Base-by-base conservation (phyloP, 768 basidiomycete species). In the Tricholoma matsutake region DNA sequence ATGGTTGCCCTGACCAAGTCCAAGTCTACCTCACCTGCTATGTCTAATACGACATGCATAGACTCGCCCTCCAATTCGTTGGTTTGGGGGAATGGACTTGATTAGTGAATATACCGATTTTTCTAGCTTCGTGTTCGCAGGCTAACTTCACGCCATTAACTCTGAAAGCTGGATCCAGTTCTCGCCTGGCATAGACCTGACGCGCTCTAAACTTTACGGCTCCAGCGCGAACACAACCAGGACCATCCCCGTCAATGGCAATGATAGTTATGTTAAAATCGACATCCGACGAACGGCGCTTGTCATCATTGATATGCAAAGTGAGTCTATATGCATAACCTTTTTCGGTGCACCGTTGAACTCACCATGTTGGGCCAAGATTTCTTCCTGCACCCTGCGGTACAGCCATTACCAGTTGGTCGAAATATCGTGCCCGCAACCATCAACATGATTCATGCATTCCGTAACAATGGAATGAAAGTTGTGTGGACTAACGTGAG, bases 231-330 rank as follows among this genome's bases (percentile, higher is more conserved):
- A 66, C 63, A 22, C 64, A 64, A 28, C 53, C 54, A 52, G 37
- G 32, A 13, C 16, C 39, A 57, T 54, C 37, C 34, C 74, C 62
- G 60, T 39, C 39, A 39, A 39, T 6, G 39, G 39, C 2, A 6
- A 83, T 66, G 56, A 74, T 66, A 49, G 72, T 71, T 53, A 73
- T n/a, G 71, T 87, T 51, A 76, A 86, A 53, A 72, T 87, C 22
- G 76, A 83, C 64, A 78, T 76, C 35, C 71, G 78, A 31, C 71
- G 75, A 54, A 81, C 79, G 14, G 87, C 86, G 9, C 70, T 84
- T 57, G 81, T 88, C 20, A 77, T 89, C 22, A 80, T 88, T 56
- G 88, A 89, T 67, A 89, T 89, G 88, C 88, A 89, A 69, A 89
- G 88, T 87, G 87, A 67, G 60, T 77, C 62, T 14, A n/a, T 34